These are phyloP conservation scores for Oenanthe sinensis DNA, from an alignment of 129 eudicot species.

Conservation along the genomic window DNA sequence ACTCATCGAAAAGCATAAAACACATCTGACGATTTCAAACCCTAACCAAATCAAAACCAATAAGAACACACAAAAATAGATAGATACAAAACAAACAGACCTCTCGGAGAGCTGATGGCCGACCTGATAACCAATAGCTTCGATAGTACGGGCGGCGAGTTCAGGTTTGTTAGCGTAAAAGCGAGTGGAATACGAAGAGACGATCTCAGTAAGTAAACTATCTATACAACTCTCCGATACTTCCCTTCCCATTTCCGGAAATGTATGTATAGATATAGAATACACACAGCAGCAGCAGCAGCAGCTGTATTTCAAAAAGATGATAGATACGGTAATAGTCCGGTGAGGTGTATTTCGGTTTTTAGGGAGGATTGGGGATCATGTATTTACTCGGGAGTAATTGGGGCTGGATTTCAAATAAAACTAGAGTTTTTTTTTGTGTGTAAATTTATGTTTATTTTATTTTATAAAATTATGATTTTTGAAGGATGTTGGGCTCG, in stretches of 20 bases:
- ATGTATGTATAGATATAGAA: background rate
- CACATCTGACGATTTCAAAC: background rate
- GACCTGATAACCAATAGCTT: slow-evolving; percentile 89
- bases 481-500: too few relatives aligned
- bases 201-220: slow-evolving; percentile 69
- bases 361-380: too few relatives aligned
- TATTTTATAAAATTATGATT: too few relatives aligned
- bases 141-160: slow-evolving; percentile 88
- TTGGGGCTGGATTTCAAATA: too few relatives aligned
- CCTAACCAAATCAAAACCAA: background rate
- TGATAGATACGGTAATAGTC: background rate
- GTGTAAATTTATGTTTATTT: too few relatives aligned
- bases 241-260: slow-evolving; percentile 50
- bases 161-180: slow-evolving; percentile 84
- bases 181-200: slow-evolving; percentile 58
- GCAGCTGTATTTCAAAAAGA: background rate
- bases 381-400: too few relatives aligned
- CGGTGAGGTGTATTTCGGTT: background rate
- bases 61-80: background rate
- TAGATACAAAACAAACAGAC: slow-evolving; percentile 1
- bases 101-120: slow-evolving; percentile 91
- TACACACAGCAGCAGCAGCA: background rate
- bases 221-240: slow-evolving; percentile 92
- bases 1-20: background rate
- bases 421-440: too few relatives aligned